Evolutionary conservation across 2,329 filamentous ascomycete species (phyloP).

Genomic region (Ophioceras dolichostomum): DNA sequence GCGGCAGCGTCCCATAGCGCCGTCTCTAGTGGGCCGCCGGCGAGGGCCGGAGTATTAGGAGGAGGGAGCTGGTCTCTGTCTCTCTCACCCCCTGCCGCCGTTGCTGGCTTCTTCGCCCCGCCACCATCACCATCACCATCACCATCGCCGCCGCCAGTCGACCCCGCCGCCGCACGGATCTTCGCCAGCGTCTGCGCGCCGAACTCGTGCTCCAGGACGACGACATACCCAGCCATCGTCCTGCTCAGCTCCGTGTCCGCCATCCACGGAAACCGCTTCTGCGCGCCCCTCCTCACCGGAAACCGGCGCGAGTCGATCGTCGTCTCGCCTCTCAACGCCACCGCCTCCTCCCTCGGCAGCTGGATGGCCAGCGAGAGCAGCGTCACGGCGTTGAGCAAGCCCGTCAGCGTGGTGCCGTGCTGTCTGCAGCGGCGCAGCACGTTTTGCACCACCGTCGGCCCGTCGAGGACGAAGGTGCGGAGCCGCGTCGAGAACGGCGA

Average conservation of each 20-base stretch:
- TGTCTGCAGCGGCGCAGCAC: constrained; percentile 27
- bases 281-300: too few relatives aligned
- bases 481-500: background rate
- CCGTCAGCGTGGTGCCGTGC: constrained; percentile 32
- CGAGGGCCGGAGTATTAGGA: too few relatives aligned
- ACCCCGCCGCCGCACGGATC: too few relatives aligned
- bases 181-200: too few relatives aligned
- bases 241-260: constrained; percentile 15
- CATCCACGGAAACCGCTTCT: constrained; percentile 7
- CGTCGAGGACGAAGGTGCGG: background rate
- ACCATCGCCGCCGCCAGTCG: too few relatives aligned
- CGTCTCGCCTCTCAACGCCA: constrained; percentile 24
- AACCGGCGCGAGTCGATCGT: constrained; percentile 32
- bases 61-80: too few relatives aligned
- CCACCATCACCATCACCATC: too few relatives aligned
- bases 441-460: background rate
- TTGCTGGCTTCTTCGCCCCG: too few relatives aligned
- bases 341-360: constrained; percentile 19
- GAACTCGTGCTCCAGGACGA: constrained; percentile 4
- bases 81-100: too few relatives aligned
- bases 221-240: constrained; percentile 26
- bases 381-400: constrained; percentile 32
- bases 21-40: too few relatives aligned
- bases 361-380: constrained; percentile 25
- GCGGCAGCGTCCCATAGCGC: background rate